Base-by-base conservation (phyloP, 495 filamentous ascomycete genomes). In the Tetracladium setigerum region DNA sequence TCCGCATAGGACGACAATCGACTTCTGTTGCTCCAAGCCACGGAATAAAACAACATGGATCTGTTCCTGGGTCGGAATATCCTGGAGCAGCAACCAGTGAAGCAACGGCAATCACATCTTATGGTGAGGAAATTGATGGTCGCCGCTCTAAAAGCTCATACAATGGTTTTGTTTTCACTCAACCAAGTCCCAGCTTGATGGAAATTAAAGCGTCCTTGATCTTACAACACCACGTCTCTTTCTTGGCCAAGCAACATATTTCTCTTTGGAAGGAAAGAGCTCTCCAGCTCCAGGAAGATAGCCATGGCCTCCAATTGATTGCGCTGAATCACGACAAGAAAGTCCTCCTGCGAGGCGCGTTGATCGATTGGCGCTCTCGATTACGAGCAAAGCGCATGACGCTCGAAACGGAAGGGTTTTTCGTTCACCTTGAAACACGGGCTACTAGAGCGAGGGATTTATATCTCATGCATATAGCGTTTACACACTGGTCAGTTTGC, bases 401-500 rank as follows among this genome's bases (percentile, higher is more conserved):
- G 27, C 49, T 39, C 35, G 72, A 75, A 46, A 80, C 77, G 1
- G 73, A 82, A 41, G 63, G 69, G n/a, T 83, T 83, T 34, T 83
- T 78, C 48, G 69, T 71, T 19, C 77, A 76, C 17, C 57, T 83
- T 1, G 81, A 86, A 52, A 67, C 67, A 53, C 71, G 82, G 44
- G 80, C 82, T 22, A 68, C 60, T 14, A 74, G 73, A 48, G 80
- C 82, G 17, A 73, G 83, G 40, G 73, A 84, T 56, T 57, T 86
- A 16, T 80, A 80, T 57, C 65, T 87, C 24, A 62, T 89, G 51
- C 79, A 78, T 1, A 84, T 83, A 60, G 80, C 83, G 2, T 87
- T 89, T 53, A 77, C 76, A 4, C 82, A 87, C 53, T 91, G 86
- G 86, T 77, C 76, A 22, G 74, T 79, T 40, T 65, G 73, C 14